Conservation (phyloP, 179 eudicot genomes). For the Nepenthes alata region DNA sequence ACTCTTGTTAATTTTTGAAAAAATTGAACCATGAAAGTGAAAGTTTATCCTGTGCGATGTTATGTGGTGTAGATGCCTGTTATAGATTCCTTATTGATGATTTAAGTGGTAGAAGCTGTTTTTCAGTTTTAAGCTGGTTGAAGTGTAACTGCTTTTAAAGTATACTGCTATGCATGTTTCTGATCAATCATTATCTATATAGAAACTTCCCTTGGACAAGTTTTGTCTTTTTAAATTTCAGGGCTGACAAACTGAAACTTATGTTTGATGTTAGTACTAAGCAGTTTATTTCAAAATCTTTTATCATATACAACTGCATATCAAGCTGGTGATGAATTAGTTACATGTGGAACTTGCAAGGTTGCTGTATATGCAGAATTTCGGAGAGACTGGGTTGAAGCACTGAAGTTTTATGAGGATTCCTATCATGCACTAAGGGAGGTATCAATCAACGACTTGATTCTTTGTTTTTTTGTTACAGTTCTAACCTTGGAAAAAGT, state of each 20-base stretch:
- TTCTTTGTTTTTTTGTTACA: background rate
- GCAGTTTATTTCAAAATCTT: background rate
- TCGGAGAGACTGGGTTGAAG: constrained; percentile 97
- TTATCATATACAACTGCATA: background rate
- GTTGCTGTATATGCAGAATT: constrained; percentile 98
- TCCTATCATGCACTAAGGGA: constrained; percentile 79
- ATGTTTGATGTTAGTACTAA: background rate
- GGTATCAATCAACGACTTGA: constrained; percentile 29
- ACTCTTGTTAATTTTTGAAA: no score
- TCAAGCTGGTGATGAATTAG: background rate
- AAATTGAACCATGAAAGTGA: no score
- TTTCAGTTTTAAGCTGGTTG: background rate
- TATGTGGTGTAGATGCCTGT: no score
- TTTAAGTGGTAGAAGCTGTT: background rate
- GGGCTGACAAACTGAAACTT: background rate
- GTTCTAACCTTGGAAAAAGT: no score
- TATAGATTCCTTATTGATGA: no score
- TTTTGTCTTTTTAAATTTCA: background rate
- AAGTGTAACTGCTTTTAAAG: background rate
- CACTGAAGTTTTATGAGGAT: constrained; percentile 77
- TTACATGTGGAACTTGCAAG: constrained; percentile 30
- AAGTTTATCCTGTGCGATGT: no score
- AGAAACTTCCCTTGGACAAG: no score
- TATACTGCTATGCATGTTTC: background rate
- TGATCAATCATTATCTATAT: no score